These are phyloP conservation scores for Myxozyma mucilagina DNA, from an alignment of 805 yeast genomes.

Conservation along the genomic window DNA sequence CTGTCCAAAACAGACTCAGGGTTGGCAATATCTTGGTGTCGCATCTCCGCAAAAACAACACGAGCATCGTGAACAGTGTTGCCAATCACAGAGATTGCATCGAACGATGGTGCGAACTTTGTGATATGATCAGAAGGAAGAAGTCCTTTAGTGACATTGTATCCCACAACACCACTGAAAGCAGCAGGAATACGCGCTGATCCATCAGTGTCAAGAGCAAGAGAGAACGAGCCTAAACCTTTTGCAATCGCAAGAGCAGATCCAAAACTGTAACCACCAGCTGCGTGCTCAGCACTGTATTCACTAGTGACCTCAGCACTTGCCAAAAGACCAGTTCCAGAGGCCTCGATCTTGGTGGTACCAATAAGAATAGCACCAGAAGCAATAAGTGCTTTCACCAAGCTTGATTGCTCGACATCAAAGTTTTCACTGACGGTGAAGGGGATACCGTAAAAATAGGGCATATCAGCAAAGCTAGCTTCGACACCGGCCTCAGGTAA, in stretches of 20 bases:
- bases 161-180: slow-evolving; percentile 25
- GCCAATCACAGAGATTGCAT: slow-evolving; percentile 19
- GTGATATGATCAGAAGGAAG: slow-evolving; percentile 13
- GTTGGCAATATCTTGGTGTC: slow-evolving; percentile 18
- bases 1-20: slow-evolving; percentile 26
- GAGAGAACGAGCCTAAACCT: slow-evolving; percentile 23
- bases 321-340: slow-evolving; percentile 14
- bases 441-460: slow-evolving; percentile 30
- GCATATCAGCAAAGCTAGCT: slow-evolving; percentile 22
- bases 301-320: slow-evolving; percentile 8
- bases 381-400: slow-evolving; percentile 17
- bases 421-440: slow-evolving; percentile 26
- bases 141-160: slow-evolving; percentile 26
- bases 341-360: slow-evolving; percentile 18
- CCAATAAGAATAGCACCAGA: slow-evolving; percentile 25
- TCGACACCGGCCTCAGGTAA: slow-evolving; percentile 18
- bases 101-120: slow-evolving; percentile 25
- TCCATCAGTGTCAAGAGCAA: slow-evolving; percentile 28
- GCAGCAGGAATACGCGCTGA: slow-evolving; percentile 27
- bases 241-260: slow-evolving; percentile 25
- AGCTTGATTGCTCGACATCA: slow-evolving; percentile 11
- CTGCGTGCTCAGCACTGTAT: slow-evolving; percentile 17
- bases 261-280: slow-evolving; percentile 29
- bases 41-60: slow-evolving; percentile 22
- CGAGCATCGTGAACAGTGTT: slow-evolving; percentile 25